Conservation (phyloP, 73 alveolate species). For the Tetrahymena borealis region DNA sequence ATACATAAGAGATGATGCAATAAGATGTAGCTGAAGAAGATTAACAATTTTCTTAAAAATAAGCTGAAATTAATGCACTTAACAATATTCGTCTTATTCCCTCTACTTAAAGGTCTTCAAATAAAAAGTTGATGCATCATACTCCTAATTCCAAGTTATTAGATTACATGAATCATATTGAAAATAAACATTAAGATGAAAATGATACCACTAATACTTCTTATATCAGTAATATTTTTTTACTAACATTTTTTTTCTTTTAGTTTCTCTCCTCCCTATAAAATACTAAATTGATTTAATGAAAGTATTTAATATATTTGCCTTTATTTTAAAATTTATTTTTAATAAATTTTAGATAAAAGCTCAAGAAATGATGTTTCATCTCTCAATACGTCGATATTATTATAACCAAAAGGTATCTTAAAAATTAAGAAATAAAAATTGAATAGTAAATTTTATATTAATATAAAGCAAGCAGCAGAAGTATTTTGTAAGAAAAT, state of each 20-base stretch:
- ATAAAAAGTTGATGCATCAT: background rate
- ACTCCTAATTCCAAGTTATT: background rate
- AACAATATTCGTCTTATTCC: background rate
- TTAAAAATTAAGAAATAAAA: background rate
- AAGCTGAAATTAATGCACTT: background rate
- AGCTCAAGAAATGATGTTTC: background rate
- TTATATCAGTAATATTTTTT: background rate
- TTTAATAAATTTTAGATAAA: background rate
- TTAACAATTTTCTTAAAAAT: background rate
- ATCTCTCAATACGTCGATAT: background rate
- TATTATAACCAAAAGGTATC: background rate
- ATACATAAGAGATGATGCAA: background rate
- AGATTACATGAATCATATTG: background rate
- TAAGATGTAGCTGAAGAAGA: background rate
- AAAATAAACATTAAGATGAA: background rate
- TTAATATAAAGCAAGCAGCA: background rate
- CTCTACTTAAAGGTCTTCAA: background rate
- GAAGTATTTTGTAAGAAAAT: background rate
- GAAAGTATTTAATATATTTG: too few species aligned
- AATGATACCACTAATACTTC: background rate
- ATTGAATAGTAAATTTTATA: background rate
- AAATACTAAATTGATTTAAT: too few species aligned
- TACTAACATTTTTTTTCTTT: background rate
- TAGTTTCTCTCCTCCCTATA: too few species aligned
- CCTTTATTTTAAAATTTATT: background rate